Conservation (phyloP, 805 yeast species). For the Candida chauliodis region DNA sequence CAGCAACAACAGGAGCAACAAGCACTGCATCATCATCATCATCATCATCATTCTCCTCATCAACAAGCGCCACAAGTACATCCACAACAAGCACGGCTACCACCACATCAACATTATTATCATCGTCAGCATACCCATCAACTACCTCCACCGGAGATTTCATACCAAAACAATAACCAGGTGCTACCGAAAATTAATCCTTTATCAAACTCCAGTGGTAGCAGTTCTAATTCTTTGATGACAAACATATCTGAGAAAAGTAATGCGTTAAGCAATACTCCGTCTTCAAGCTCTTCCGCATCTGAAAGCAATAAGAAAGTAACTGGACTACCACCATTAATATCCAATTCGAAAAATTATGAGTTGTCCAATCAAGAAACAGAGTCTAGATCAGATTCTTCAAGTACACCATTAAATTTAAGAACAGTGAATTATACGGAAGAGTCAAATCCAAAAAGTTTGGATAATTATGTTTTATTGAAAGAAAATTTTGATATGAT, state of each 20-base stretch:
- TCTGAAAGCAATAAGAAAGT: background rate
- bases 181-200: constrained; percentile 1
- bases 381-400: constrained; percentile 4
- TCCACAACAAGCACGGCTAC: background rate
- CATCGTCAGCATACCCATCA: background rate
- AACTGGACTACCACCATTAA: background rate
- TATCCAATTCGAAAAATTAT: background rate
- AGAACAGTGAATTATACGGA: background rate
- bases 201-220: background rate
- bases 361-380: constrained; percentile 4
- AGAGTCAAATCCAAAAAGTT: background rate
- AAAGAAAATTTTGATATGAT: constrained; percentile 8
- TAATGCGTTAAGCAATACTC: background rate
- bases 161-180: background rate
- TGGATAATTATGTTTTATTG: constrained; percentile 3
- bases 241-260: constrained; percentile 2
- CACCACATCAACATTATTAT: background rate
- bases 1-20: background rate
- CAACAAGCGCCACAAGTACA: background rate
- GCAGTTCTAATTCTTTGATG: constrained; percentile 3
- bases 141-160: background rate
- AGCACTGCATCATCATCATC: background rate
- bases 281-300: background rate
- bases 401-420: background rate
- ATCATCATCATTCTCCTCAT: background rate